Evolutionary conservation across 2,329 filamentous ascomycete genomes (phyloP).

Genomic region (Monosporascus ibericus): DNA sequence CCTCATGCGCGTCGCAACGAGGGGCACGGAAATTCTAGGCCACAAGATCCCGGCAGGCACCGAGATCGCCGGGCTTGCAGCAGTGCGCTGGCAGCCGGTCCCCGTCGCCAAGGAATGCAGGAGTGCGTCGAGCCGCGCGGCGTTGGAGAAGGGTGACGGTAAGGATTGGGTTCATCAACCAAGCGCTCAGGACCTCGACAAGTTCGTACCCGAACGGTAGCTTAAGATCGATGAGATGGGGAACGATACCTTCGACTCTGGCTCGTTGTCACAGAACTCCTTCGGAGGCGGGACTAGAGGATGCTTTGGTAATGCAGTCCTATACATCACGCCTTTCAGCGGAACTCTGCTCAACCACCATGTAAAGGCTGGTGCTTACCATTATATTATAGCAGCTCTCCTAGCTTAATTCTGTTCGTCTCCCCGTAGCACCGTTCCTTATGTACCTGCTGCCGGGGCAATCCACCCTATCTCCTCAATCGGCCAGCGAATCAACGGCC

Average conservation of each 20-base stretch:
- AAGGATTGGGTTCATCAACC: constrained; percentile 5
- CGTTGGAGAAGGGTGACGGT: constrained; percentile 4
- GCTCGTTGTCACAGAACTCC: constrained; percentile 5
- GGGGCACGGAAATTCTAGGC: constrained; percentile 34
- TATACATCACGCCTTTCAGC: no score
- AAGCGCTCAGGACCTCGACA: constrained; percentile 6
- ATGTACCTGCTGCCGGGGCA: no score
- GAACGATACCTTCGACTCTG: constrained; percentile 6
- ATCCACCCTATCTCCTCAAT: constrained; percentile 9
- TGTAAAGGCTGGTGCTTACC: no score
- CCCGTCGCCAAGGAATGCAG: constrained; percentile 6
- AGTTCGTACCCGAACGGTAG: constrained; percentile 11
- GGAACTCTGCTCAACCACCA: no score
- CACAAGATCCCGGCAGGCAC: constrained; percentile 33
- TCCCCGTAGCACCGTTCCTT: no score
- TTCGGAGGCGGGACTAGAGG: constrained; percentile 12
- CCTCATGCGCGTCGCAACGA: constrained; percentile 23
- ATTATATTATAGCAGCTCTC: no score
- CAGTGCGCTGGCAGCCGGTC: constrained; percentile 1
- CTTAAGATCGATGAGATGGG: constrained; percentile 6
- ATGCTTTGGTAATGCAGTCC: constrained; percentile 10
- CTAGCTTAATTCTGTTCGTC: no score
- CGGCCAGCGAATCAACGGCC: constrained; percentile 11
- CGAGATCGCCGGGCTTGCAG: constrained; percentile 16
- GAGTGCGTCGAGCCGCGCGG: constrained; percentile 7